These are phyloP conservation scores for Agrocybe praecox DNA, from an alignment of 768 basidiomycete genomes.

Conservation along the genomic window DNA sequence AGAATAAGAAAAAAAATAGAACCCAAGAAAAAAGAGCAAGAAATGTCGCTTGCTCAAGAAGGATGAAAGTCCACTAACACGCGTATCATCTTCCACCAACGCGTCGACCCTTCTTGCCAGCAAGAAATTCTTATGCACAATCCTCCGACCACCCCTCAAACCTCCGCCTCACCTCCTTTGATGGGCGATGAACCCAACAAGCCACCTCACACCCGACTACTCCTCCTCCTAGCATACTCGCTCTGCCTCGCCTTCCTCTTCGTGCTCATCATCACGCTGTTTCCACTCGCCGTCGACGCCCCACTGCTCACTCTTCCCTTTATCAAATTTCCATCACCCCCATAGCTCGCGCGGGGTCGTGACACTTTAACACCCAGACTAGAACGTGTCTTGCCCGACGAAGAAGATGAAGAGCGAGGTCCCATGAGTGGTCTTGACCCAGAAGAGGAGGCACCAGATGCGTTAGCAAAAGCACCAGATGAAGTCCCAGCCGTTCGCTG, in stretches of 20 bases:
- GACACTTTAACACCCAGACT: conserved; percentile 51
- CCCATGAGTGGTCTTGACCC: conserved; percentile 21
- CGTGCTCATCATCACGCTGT: conserved; percentile 57
- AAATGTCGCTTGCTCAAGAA: neutral
- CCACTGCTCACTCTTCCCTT: conserved; percentile 23
- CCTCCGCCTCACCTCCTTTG: neutral
- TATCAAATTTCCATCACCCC: conserved; percentile 26
- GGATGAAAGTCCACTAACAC: neutral
- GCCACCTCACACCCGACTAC: conserved; percentile 18
- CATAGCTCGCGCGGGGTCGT: conserved; percentile 35
- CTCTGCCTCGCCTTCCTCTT: conserved; percentile 79
- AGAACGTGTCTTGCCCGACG: conserved; percentile 41
- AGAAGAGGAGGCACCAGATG: conserved; percentile 22
- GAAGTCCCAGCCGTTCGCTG: conserved; percentile 53
- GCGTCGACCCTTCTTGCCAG: neutral
- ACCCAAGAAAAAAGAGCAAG: neutral
- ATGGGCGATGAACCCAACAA: neutral
- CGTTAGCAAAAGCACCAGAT: conserved; percentile 16
- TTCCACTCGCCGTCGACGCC: conserved; percentile 14
- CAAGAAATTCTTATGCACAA: neutral
- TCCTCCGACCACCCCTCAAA: neutral
- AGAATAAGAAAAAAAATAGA: neutral
- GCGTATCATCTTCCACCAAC: neutral
- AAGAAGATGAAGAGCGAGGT: conserved; percentile 10
- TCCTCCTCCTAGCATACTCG: conserved; percentile 66